Base-by-base conservation (phyloP, 306 rosid genomes). In the Senna tora region DNA sequence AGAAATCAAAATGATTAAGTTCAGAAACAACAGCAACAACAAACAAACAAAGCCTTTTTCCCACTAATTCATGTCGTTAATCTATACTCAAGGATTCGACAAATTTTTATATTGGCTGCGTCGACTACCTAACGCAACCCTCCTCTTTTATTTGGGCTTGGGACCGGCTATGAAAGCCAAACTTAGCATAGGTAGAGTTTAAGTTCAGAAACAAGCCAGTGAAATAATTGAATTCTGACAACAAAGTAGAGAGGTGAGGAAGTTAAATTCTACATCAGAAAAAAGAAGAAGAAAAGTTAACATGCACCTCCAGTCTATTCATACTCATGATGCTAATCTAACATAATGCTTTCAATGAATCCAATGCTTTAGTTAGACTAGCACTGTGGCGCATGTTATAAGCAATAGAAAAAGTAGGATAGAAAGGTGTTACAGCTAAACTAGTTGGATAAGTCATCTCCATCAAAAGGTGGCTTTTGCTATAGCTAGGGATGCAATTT, bases 371-470 rank as follows among this genome's bases (percentile, higher is more conserved):
- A 43, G 65, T 71, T 47, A 59, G 76, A 63, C 61, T 57, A 38
- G 54, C 71, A 71, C 73, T 50, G 41, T 51, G 61, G 71, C 30
- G 49, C 60, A 75, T 56, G 17, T 22, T 75, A 56, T 56, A 41
- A 69, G 50, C 17, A 28, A 46, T 62, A 22, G 17, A 69, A 69
- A 69, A 69, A 45, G 38, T 30, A 64, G 2, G 17, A 64, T 21
- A 53, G 38, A 81, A 76, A 32, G 71, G 61, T 59, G 59, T n/a
- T n/a, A n/a, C n/a, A 39, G 46, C 73, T 77, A 81, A 77, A 67
- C 38, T 67, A 72, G 69, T 60, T 60, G 67, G 33, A 34, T 61
- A 41, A 32, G 50, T 76, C 64, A 66, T 65, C 53, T 57, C 33
- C 50, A 76, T 57, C 33, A 69, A 64, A 75, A 57, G 77, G 64